Conservation (phyloP, 257 asterid species). For the Nemophila menziesii region DNA sequence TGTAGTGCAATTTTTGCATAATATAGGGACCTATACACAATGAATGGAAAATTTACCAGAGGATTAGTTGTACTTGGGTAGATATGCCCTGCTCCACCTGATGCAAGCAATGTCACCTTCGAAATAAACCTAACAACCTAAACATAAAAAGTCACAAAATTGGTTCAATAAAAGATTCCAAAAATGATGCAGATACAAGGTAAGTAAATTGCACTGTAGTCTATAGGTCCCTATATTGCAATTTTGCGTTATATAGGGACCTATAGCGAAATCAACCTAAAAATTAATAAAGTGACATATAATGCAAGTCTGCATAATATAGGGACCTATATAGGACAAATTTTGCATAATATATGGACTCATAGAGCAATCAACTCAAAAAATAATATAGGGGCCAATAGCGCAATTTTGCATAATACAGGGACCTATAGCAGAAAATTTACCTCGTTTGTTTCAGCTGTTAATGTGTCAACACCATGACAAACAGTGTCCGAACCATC, state of each 20-base stretch:
- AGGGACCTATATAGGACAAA: no score
- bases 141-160: slow-evolving; percentile 9
- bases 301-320: no score
- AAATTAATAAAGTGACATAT: no score
- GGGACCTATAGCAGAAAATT: slow-evolving; percentile 5
- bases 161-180: slow-evolving; percentile 6
- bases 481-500: slow-evolving; percentile 69
- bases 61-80: slow-evolving; percentile 97
- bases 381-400: no score
- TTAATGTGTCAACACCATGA: slow-evolving; percentile 80
- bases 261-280: no score
- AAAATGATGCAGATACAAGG: background rate
- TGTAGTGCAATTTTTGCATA: background rate
- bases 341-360: no score
- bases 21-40: background rate
- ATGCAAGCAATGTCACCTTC: slow-evolving; percentile 84
- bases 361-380: no score
- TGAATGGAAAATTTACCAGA: slow-evolving; percentile 30
- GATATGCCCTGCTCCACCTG: slow-evolving; percentile 99
- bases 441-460: slow-evolving; percentile 77
- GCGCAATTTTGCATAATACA: no score
- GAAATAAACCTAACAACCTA: slow-evolving; percentile 93
- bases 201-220: no score
- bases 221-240: no score
- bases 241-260: no score